These are phyloP conservation scores for Ganoderma resinaceum DNA, from an alignment of 1,284 basidiomycete species.

Conservation along the genomic window DNA sequence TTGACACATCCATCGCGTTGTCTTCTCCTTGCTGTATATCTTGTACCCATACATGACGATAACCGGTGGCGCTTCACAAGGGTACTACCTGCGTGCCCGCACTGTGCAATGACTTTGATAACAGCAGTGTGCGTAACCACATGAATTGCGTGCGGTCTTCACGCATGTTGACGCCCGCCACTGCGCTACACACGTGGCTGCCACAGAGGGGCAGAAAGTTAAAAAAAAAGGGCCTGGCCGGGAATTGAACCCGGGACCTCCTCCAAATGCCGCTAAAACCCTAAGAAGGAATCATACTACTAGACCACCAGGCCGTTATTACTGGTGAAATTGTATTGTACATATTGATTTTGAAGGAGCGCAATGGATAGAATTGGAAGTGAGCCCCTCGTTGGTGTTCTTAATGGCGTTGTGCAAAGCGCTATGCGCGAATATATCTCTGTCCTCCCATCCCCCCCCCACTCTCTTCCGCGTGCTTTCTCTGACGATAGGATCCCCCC, in stretches of 20 bases:
- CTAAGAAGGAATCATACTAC: constrained; percentile 35
- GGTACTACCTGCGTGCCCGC: not conserved
- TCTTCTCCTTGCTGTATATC: not conserved
- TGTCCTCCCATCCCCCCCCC: not conserved
- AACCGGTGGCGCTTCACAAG: not conserved
- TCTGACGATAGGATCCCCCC: not conserved
- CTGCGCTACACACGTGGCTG: not conserved
- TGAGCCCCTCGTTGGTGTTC: not conserved
- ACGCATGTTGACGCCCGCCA: not conserved
- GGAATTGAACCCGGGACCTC: constrained; percentile 89
- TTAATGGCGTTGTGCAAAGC: constrained; percentile 14
- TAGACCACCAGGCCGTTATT: constrained; percentile 31
- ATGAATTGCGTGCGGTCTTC: not conserved
- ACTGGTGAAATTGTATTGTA: not conserved
- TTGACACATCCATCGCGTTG: not conserved
- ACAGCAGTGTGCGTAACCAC: not conserved
- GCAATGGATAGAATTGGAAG: not conserved
- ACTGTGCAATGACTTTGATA: not conserved
- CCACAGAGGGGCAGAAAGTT: not conserved
- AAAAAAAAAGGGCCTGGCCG: constrained; percentile 67
- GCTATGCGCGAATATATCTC: constrained; percentile 9
- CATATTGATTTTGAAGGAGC: not conserved
- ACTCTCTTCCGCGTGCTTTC: not conserved
- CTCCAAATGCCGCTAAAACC: constrained; percentile 53
- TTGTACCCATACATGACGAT: not conserved